phyloP scores from a whole-genome alignment of 257 asterid genomes.

The Solanum chmielewskii region DNA sequence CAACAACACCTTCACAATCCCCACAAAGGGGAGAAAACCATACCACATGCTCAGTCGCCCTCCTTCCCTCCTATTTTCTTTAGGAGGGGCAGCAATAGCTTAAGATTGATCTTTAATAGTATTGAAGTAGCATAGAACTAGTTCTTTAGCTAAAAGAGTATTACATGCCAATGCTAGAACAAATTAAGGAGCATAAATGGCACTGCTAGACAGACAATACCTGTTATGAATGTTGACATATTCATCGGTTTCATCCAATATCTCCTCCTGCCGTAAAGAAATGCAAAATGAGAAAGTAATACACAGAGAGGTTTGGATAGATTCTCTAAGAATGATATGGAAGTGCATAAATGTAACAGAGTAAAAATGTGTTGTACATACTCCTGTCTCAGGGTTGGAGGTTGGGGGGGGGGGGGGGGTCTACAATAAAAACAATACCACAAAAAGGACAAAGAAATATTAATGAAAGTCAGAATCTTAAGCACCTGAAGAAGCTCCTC shows the following conservation, averaged over 20 bases:
- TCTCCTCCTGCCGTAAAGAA: conserved; percentile 70
- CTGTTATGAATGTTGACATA: conserved; percentile 96
- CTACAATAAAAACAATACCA: not conserved
- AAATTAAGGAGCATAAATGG: not conserved
- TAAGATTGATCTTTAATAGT: not conserved
- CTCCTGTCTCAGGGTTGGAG: not conserved
- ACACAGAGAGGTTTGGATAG: too few species aligned
- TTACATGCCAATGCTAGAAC: not conserved
- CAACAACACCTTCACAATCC: not conserved
- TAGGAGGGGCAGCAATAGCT: not conserved
- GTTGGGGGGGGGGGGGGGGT: not conserved
- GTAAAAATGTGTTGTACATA: not conserved
- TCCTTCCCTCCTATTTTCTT: not conserved
- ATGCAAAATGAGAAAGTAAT: not conserved
- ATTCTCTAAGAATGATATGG: not conserved
- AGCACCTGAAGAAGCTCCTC: conserved; percentile 99
- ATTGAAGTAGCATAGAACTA: not conserved
- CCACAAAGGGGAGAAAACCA: not conserved
- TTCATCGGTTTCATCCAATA: conserved; percentile 94
- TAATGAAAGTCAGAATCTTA: not conserved
- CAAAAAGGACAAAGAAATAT: not conserved
- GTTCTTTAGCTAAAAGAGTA: not conserved
- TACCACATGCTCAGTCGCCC: not conserved
- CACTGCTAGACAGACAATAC: conserved; percentile 18
- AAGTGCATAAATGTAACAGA: not conserved